Percentiles rank a stretch among this genome's conserved stretches.
These are phyloP conservation scores for Apiospora pterosperma DNA, from an alignment of 2,329 filamentous ascomycete species.

Conservation along the genomic window DNA sequence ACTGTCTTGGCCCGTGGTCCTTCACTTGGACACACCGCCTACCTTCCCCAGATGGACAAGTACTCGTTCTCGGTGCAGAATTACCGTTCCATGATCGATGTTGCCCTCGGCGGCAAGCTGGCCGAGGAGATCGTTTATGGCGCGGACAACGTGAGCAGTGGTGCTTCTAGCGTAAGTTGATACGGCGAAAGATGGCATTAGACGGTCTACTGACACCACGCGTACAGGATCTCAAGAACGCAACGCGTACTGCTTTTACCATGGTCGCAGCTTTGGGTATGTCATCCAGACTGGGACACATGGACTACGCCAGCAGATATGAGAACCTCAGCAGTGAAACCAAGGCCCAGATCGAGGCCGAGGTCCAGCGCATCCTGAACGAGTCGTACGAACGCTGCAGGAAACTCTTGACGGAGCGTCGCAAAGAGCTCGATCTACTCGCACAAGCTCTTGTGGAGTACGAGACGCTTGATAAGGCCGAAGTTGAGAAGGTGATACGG, in stretches of 20 bases:
- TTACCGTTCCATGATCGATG: slow-evolving; percentile 75
- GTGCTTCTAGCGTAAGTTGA: slow-evolving; percentile 69
- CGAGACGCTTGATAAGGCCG: slow-evolving; percentile 83
- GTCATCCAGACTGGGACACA: slow-evolving; percentile 81
- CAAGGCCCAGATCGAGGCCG: slow-evolving; percentile 78
- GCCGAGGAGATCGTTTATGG: slow-evolving; percentile 92
- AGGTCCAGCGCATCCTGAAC: slow-evolving; percentile 81
- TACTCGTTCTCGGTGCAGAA: slow-evolving; percentile 85
- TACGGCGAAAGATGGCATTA: background rate
- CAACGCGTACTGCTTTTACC: slow-evolving; percentile 77
- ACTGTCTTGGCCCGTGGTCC: slow-evolving; percentile 92
- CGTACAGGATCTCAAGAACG: slow-evolving; percentile 72
- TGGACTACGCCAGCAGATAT: slow-evolving; percentile 82
- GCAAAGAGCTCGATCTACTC: slow-evolving; percentile 81
- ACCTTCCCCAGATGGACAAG: slow-evolving; percentile 87
- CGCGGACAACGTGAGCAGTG: slow-evolving; percentile 85
- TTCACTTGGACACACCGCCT: slow-evolving; percentile 81
- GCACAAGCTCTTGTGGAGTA: slow-evolving; percentile 91
- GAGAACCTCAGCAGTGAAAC: slow-evolving; percentile 80
- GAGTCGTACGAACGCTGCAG: slow-evolving; percentile 75
- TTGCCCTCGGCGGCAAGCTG: slow-evolving; percentile 81
- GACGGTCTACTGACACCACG: slow-evolving; percentile 22
- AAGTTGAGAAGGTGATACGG: slow-evolving; percentile 85
- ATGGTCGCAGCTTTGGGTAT: slow-evolving; percentile 92
- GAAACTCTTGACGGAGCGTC: slow-evolving; percentile 67